A percentile compares a stretch with the other conserved stretches of the same genome.
Conservation (phyloP, 345 rosid genomes). For the Barbarea vulgaris region DNA sequence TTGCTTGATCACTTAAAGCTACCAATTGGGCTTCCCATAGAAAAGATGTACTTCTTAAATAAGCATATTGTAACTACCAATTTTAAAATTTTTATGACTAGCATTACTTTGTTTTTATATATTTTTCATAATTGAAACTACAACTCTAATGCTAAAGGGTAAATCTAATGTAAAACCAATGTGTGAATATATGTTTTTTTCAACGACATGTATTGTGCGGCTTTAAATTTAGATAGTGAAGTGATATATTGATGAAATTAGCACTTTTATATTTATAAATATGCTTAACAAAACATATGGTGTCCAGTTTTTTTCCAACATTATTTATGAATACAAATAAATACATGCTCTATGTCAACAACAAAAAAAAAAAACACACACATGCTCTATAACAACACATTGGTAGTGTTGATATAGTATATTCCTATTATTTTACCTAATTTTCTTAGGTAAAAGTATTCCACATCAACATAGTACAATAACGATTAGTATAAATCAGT, state of each 20-base stretch:
- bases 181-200: background rate
- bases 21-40: background rate
- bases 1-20: background rate
- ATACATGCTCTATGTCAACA: background rate
- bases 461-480: constrained; percentile 28
- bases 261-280: background rate
- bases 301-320: background rate
- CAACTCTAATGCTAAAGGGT: background rate
- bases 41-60: too few species aligned
- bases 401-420: constrained; percentile 15
- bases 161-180: background rate
- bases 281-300: background rate
- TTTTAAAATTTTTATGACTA: background rate
- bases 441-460: constrained; percentile 22
- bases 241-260: background rate
- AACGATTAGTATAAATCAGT: constrained; percentile 7
- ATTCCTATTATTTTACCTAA: background rate
- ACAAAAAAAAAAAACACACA: too few species aligned
- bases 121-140: background rate
- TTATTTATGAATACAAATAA: background rate
- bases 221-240: background rate
- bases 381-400: background rate
- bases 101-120: background rate
- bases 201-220: background rate
- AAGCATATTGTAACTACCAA: background rate